phyloP scores from a whole-genome alignment of 2,329 filamentous ascomycete genomes.

The Colletotrichum ledebouriae region DNA sequence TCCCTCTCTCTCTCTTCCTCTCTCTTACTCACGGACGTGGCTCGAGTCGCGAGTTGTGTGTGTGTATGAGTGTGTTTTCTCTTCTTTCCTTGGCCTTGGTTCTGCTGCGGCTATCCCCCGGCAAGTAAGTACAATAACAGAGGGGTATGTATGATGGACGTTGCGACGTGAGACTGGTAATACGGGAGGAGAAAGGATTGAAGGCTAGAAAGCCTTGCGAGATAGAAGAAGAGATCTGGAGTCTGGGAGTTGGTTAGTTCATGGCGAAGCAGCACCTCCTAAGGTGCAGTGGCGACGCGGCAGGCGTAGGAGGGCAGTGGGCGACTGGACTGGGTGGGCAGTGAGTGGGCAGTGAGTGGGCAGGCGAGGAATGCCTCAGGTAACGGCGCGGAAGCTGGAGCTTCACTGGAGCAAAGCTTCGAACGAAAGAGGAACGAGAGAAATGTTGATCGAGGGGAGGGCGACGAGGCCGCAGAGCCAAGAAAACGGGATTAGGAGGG shows the following conservation, averaged over 20 bases:
- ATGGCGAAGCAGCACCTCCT: conserved; percentile 40
- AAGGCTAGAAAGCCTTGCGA: conserved; percentile 33
- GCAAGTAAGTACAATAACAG: conserved; percentile 8
- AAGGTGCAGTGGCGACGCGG: conserved; percentile 24
- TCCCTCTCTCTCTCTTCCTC: too few species aligned
- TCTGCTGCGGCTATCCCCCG: conserved; percentile 8
- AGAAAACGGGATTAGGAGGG: background rate
- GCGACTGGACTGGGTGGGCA: background rate
- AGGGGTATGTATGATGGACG: background rate
- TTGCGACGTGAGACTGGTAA: background rate
- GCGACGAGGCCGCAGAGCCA: conserved; percentile 24
- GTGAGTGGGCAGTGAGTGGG: background rate
- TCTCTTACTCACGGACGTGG: background rate
- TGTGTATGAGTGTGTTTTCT: background rate
- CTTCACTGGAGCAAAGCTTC: conserved; percentile 38
- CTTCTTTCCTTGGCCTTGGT: conserved; percentile 5
- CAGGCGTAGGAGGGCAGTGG: conserved; percentile 6
- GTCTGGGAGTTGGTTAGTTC: conserved; percentile 34
- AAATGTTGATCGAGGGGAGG: conserved; percentile 26
- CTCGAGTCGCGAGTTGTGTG: conserved; percentile 19
- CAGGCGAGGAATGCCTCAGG: conserved; percentile 36
- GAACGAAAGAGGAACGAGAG: conserved; percentile 36
- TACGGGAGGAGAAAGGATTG: background rate
- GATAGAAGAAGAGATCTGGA: conserved; percentile 24
- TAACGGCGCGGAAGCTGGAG: conserved; percentile 24